phyloP scores from a whole-genome alignment of 139 green algal genomes.

The Tetradesmus lagerheimii region DNA sequence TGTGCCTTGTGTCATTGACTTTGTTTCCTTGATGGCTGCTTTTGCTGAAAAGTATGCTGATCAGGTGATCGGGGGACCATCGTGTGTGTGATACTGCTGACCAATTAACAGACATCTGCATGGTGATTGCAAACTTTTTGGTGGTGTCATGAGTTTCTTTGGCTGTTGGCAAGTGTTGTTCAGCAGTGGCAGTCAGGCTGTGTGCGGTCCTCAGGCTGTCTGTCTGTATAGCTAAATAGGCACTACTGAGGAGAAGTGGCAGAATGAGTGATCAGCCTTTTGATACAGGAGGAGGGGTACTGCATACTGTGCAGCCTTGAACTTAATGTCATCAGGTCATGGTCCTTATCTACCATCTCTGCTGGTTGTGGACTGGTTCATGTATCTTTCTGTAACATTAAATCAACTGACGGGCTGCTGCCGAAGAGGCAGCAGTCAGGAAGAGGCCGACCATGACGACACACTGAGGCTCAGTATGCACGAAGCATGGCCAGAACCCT shows the following conservation, averaged over 20 bases:
- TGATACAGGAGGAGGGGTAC: not conserved
- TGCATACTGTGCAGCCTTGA: not conserved
- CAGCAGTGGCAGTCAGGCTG: not conserved
- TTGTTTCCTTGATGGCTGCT: not conserved
- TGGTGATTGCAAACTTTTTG: not conserved
- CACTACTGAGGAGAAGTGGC: not conserved
- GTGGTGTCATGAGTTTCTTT: not conserved
- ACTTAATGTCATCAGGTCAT: constrained; percentile 7
- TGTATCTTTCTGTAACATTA: constrained; percentile 1
- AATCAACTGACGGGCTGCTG: no score
- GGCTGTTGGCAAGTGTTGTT: not conserved
- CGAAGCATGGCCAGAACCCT: no score
- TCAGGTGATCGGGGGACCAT: not conserved
- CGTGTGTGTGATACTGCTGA: not conserved
- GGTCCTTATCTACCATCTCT: not conserved
- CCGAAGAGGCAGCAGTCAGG: no score
- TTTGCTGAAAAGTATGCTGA: not conserved
- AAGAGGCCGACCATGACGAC: no score
- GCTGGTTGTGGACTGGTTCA: not conserved
- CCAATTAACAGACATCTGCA: not conserved
- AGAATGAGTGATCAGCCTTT: not conserved
- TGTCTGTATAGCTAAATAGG: not conserved
- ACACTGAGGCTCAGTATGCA: no score
- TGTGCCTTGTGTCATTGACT: not conserved
- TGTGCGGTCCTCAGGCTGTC: not conserved